Evolutionary conservation across 306 rosid genomes (phyloP), one percentile per base, ranked within the genome.

Genomic region (Albizia julibrissin): DNA sequence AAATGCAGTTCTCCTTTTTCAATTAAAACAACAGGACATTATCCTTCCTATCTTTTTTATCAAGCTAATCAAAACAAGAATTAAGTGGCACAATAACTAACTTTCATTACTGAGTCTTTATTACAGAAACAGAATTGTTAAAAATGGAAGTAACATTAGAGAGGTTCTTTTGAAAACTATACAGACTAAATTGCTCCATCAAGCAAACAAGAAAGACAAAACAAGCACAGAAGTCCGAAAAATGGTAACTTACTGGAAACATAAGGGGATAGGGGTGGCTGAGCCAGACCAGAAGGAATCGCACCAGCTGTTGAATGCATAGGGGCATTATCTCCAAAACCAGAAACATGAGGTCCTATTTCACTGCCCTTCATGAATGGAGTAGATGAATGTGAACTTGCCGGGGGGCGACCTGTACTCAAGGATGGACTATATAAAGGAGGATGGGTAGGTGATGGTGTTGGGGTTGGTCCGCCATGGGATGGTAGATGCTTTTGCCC

Each of bases 211-310:
- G 52, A 70, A 43, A 26, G 39, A 44, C 33, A 6, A 52, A 18
- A 40, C 4, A 43, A 24, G 52, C 13, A 14, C 7, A 44, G 6
- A 74, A 24, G 54, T 22, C 77, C 39, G 2, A 21, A 62, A 65
- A 64, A 61, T 1, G 40, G 37, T 34, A 54, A 85, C 94, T 89
- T 88, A 94, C 98, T 81, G 58, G 97, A 90, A 66, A 52, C 84
- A 71, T 85, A 59, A 76, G 95, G 97, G 74, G 97, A 85, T 76
- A 94, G 69, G 18, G 94, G 96, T 4, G 94, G 94, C 84, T 94
- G 91, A 78, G 92, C 81, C 87, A 92, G 80, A 50, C 86, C 89
- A 49, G 92, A 89, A 84, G 95, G 92, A 68, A 86, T 80, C 50
- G 88, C 84, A 54, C 91, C 96, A 81, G 85, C 80, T 40, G 64